Evolutionary conservation across 2,329 filamentous ascomycete species (phyloP), one percentile per base, ranked within the genome.

Genomic region (Ophiostoma ulmi): DNA sequence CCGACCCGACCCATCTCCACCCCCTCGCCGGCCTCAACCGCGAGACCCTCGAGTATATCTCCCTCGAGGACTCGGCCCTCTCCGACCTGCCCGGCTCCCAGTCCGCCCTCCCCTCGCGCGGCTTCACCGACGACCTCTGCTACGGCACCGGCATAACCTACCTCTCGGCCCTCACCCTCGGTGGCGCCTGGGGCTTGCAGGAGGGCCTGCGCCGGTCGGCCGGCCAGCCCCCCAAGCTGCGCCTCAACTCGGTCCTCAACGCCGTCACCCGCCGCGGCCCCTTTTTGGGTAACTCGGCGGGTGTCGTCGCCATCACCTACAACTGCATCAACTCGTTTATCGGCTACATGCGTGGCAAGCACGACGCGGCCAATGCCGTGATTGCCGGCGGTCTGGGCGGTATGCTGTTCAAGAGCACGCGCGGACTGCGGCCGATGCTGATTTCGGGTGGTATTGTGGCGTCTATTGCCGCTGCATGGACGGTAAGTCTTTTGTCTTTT

Each of bases 131-230:
- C 79, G 95, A 99, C 80, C 88, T 99, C 72, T 98, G 95, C 83
- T 99, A 99, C 80, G 95, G 96, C 78, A 96, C 95, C 31, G 95
- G 95, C 76, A 90, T 94, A 73, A 97, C 93, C 78, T 99, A 99
- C 79, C 85, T 99, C 72, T 84, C 91, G n/a, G 95, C 91, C 7
- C 84, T 99, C 76, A 87, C 90, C 58, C 79, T 96, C 75, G 95
- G 95, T 80, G 95, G 95, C 75, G 90, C 88, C 71, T 98, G 94
- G 94, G 95, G 95, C 73, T 80, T 99, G 75, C 90, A 91, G 74
- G 95, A 99, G 81, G 95, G 95, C 13, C 82, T 98, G 76, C 88
- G 90, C 77, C 90, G 91, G 80, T 91, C 90, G n/a, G 88, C 88
- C 73, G 86, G 83, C 71, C 87, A 90, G 79, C 90, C 94, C 52